phyloP scores from a whole-genome alignment of 169 alveolate species.

The Eimeria falciformis region DNA sequence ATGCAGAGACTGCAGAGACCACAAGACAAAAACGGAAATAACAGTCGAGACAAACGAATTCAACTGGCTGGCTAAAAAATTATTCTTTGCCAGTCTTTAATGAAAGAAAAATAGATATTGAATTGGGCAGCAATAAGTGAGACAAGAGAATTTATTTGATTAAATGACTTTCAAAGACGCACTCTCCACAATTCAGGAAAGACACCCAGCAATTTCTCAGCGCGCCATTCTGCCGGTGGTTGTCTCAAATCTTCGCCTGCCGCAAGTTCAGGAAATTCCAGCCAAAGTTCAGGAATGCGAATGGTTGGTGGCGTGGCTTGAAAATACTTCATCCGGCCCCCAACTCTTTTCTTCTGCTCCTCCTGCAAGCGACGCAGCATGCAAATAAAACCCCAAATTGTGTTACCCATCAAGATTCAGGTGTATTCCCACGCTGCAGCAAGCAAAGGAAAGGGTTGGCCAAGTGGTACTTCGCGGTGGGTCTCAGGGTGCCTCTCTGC shows the following conservation, averaged over 20 bases:
- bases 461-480: too few relatives aligned
- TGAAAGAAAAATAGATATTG: not conserved
- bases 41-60: too few relatives aligned
- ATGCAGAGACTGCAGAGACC: not conserved
- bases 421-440: too few relatives aligned
- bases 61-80: not conserved
- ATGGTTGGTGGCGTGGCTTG: not conserved
- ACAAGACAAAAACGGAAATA: too few relatives aligned
- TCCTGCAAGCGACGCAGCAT: not conserved
- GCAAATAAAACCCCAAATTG: not conserved
- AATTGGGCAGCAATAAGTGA: not conserved
- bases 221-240: not conserved
- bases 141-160: not conserved
- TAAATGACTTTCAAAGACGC: not conserved
- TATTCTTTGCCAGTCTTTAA: not conserved
- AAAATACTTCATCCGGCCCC: not conserved
- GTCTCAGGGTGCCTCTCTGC: too few relatives aligned
- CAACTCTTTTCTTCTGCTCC: not conserved
- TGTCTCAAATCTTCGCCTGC: not conserved
- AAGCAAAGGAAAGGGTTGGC: too few relatives aligned
- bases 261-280: not conserved
- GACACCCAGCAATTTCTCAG: not conserved
- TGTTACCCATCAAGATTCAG: not conserved
- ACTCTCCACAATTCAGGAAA: not conserved
- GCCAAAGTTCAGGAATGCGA: conserved; percentile 7